phyloP scores from a whole-genome alignment of 2,329 filamentous ascomycete species.

The Aphanocladium album region DNA sequence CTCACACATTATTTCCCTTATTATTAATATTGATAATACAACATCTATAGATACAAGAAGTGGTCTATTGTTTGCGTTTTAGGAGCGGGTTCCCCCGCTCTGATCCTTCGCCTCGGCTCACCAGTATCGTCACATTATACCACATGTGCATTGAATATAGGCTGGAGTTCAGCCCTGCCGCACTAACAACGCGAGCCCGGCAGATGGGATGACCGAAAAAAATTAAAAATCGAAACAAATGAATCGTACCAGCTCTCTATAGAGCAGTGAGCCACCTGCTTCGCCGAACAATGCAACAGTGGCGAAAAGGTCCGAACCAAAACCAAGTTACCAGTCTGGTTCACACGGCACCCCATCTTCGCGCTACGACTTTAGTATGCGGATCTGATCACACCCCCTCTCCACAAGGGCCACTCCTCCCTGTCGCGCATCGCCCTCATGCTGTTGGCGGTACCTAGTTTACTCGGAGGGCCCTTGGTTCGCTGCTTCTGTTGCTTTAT shows the following conservation, averaged over 20 bases:
- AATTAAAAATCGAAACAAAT: background rate
- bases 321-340: background rate
- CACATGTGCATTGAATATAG: no score
- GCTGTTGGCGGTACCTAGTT: background rate
- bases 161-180: no score
- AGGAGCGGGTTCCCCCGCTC: background rate
- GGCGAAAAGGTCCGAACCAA: background rate
- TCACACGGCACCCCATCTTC: slow-evolving; percentile 2
- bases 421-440: background rate
- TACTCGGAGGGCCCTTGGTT: background rate
- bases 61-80: background rate
- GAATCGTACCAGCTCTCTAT: background rate
- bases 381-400: slow-evolving; percentile 1
- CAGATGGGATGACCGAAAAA: background rate
- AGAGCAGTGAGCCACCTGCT: background rate
- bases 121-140: background rate
- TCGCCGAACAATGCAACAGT: background rate
- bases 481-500: background rate
- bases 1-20: background rate
- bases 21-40: background rate
- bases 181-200: no score
- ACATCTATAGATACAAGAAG: background rate
- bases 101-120: background rate
- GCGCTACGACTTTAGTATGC: background rate
- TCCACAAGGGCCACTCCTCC: background rate